Evolutionary conservation across 163 green algal species (phyloP).

Genomic region (Chlorella variabilis): DNA sequence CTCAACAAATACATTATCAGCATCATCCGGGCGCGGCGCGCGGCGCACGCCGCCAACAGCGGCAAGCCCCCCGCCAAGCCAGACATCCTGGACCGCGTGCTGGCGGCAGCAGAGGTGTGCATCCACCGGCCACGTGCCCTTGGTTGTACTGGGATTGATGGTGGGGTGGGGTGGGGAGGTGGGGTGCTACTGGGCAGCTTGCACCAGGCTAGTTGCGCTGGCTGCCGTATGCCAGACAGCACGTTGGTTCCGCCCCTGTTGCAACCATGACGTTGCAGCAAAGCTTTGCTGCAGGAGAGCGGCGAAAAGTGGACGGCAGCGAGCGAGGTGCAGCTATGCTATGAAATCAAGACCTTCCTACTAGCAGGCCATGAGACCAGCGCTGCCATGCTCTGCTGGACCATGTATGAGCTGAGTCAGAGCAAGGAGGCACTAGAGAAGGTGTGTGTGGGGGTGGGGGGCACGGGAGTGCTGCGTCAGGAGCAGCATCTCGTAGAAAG

Average conservation of each 20-base stretch:
- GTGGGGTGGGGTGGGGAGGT: background rate
- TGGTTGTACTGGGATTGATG: too few relatives aligned
- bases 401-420: conserved; percentile 81
- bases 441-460: conserved; percentile 43
- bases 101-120: conserved; percentile 50
- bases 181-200: too few relatives aligned
- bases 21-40: conserved; percentile 76
- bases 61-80: conserved; percentile 38
- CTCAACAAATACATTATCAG: conserved; percentile 88
- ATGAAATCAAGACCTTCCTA: conserved; percentile 97
- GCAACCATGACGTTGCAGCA: background rate
- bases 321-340: conserved; percentile 92
- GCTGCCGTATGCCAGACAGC: background rate
- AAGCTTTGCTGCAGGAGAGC: conserved; percentile 21
- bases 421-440: conserved; percentile 51
- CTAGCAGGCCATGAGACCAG: conserved; percentile 96
- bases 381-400: conserved; percentile 94
- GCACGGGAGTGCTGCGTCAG: too few relatives aligned
- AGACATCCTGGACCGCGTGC: conserved; percentile 91
- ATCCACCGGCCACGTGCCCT: too few relatives aligned
- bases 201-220: too few relatives aligned
- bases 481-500: too few relatives aligned
- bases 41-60: conserved; percentile 11
- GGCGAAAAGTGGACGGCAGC: conserved; percentile 69
- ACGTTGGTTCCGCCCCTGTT: too few relatives aligned